Conservation (phyloP, 2,329 filamentous ascomycete genomes). For the Zarea fungicola region DNA sequence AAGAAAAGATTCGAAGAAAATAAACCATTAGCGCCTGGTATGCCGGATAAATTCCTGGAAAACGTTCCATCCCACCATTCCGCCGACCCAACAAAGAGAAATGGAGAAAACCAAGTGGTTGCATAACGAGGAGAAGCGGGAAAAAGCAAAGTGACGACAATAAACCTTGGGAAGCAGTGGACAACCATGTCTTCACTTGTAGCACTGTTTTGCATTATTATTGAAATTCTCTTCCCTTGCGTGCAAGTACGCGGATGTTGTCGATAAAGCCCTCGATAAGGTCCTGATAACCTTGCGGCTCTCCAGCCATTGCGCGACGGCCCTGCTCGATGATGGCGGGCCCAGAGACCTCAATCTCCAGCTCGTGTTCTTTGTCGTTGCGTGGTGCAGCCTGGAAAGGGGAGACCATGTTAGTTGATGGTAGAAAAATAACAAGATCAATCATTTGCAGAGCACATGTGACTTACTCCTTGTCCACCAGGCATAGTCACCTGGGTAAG, state of each 20-base stretch:
- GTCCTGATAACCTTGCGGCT: constrained; percentile 57
- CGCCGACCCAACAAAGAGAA: background rate
- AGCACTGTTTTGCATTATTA: background rate
- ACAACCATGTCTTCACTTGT: background rate
- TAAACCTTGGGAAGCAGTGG: background rate
- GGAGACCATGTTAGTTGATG: constrained; percentile 11
- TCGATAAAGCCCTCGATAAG: constrained; percentile 70
- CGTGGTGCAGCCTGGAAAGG: constrained; percentile 32
- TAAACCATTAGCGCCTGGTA: constrained; percentile 10
- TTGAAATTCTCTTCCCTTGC: constrained; percentile 33
- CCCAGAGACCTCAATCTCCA: constrained; percentile 72
- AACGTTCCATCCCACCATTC: background rate
- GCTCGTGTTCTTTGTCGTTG: constrained; percentile 66
- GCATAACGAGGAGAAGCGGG: background rate
- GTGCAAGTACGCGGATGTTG: constrained; percentile 59
- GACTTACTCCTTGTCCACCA: constrained; percentile 33
- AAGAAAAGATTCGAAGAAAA: background rate
- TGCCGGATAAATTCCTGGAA: background rate
- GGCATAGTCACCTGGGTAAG: constrained; percentile 76
- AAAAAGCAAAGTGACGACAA: background rate
- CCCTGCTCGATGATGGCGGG: constrained; percentile 62
- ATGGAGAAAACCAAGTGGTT: background rate
- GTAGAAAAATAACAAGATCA: no score
- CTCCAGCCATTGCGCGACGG: constrained; percentile 43
- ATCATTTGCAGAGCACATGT: no score